Evolutionary conservation across 768 basidiomycete species (phyloP).

Genomic region (Boletus coccyginus): DNA sequence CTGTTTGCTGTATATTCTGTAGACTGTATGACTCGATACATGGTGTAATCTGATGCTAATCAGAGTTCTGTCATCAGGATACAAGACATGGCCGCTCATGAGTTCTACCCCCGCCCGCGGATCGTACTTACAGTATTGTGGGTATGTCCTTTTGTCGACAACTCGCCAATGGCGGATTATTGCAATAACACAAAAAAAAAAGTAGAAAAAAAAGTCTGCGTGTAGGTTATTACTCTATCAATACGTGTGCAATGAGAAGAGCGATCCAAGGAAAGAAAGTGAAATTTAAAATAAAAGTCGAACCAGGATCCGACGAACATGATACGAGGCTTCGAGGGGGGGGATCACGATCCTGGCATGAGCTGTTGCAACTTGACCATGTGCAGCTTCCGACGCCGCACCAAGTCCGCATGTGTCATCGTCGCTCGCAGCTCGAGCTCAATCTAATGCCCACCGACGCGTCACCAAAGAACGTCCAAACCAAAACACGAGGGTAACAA

Average conservation of each 20-base stretch:
- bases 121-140: constrained; percentile 1
- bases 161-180: not conserved
- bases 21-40: too few relatives aligned
- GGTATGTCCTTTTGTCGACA: constrained; percentile 1
- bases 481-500: not conserved
- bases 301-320: not conserved
- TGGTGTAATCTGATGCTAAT: too few relatives aligned
- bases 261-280: not conserved
- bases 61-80: too few relatives aligned
- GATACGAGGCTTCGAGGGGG: too few relatives aligned
- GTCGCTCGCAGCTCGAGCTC: constrained; percentile 56
- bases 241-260: not conserved
- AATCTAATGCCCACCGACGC: constrained; percentile 32
- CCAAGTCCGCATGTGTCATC: constrained; percentile 54
- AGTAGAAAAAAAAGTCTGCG: not conserved
- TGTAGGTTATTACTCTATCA: constrained; percentile 13
- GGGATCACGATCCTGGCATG: constrained; percentile 29
- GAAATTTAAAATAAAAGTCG: too few relatives aligned
- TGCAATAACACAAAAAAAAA: not conserved
- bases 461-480: not conserved
- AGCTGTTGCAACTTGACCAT: constrained; percentile 44
- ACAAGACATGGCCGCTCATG: too few relatives aligned
- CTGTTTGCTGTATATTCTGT: too few relatives aligned
- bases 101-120: not conserved
- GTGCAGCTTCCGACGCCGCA: constrained; percentile 52